Evolutionary conservation across 106 monocot genomes (phyloP).

Genomic region (Hemerocallis citrina): DNA sequence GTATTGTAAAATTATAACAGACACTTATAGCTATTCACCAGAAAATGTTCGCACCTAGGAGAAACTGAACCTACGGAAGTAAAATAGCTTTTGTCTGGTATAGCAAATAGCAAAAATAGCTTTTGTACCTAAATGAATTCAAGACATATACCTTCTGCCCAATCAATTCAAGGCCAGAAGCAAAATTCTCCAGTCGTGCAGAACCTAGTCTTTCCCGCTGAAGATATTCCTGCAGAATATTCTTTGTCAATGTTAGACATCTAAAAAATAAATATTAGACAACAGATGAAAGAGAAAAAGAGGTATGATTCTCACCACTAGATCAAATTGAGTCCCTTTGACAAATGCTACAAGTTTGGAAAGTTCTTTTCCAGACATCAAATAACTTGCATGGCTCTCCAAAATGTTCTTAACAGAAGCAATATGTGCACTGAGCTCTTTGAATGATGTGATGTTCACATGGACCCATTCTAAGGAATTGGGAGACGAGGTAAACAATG

Average conservation of each 20-base stretch:
- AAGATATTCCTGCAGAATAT: conserved; percentile 77
- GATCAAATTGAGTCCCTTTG: conserved; percentile 98
- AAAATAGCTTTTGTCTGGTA: no score
- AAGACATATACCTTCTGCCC: conserved; percentile 82
- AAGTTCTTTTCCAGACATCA: conserved; percentile 99
- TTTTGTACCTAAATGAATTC: no score
- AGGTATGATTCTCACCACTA: conserved; percentile 60
- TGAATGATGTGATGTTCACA: conserved; percentile 57
- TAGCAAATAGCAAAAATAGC: no score
- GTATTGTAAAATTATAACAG: no score
- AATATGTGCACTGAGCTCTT: conserved; percentile 85
- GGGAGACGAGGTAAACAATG: neutral
- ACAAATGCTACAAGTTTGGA: conserved; percentile 99
- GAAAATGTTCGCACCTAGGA: no score
- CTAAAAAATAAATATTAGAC: neutral
- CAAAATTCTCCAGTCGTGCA: conserved; percentile 93
- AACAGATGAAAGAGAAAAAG: neutral
- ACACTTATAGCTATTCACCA: no score
- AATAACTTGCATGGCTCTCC: conserved; percentile 89
- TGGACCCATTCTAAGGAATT: neutral
- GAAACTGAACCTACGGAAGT: no score
- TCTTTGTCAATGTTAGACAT: neutral
- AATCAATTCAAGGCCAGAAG: conserved; percentile 92
- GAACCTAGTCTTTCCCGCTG: conserved; percentile 82
- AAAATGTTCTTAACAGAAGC: conserved; percentile 96